Evolutionary conservation across 2,329 filamentous ascomycete genomes (phyloP), one percentile per base, ranked within the genome.

Genomic region (Sporothrix euskadiensis): DNA sequence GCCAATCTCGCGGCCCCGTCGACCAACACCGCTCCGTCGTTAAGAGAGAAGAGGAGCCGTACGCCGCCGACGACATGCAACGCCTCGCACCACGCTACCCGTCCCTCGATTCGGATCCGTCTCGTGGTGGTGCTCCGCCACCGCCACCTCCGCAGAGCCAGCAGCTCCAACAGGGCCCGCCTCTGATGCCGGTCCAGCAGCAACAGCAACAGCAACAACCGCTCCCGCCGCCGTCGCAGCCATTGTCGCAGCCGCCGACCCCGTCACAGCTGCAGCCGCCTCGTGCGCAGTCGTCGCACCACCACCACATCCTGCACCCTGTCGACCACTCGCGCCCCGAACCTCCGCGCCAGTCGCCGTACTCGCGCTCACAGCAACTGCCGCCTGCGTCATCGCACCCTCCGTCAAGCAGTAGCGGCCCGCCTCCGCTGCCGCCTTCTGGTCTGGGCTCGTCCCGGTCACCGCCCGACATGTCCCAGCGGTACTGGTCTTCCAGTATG

Each of bases 21-120:
- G 68, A 66, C 35, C 35, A 35, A 7, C 49, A 49, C 30, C 61
- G 47, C 16, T 44, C 71, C 2, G 35, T 66, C 16, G 74, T 76
- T 41, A 76, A 76, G 73, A 71, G 52, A n/a, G 75, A 76, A 39
- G 75, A 76, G 14, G 75, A 76, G n/a, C n/a, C 49, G 19, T 73
- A 70, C 14, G 57, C 61, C 3, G 52, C 61, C 5, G 71, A 70
- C 22, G 49, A 69, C n/a, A 52, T 75, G 63, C 75, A 75, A 56
- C 35, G 71, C 0, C 32, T 74, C 10, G 68, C 71, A 4, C 74
- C 75, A 9, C 74, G 71, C 41, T 72, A 75, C 26, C 59, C 63
- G 19, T 59, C 69, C 12, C 71, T 19, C 26, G 69, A 71, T 26
- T 26, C 56, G 5, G 69, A 59, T 22, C 54, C 32, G 14, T 47